Conservation (phyloP, 1,139 yeast genomes). For the Taphrina betulina region DNA sequence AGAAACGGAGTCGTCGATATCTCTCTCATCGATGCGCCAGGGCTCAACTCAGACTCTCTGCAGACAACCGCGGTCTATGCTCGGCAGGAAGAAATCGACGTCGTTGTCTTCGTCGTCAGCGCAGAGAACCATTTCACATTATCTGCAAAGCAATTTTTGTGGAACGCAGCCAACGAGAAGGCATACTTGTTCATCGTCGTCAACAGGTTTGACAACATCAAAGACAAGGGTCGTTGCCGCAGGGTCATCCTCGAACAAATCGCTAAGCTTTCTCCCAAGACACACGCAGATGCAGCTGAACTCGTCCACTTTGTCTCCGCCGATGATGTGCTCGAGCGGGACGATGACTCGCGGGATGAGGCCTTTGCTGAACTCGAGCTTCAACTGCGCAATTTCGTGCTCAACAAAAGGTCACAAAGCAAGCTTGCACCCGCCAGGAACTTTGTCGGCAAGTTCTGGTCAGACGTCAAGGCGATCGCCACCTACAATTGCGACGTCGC, state of each 20-base stretch:
- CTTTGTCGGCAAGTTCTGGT: conserved; percentile 65
- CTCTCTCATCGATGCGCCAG: conserved; percentile 94
- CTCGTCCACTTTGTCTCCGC: conserved; percentile 91
- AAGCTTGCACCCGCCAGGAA: conserved; percentile 91
- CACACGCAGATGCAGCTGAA: conserved; percentile 78
- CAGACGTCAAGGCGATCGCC: conserved; percentile 64
- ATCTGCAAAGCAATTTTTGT: conserved; percentile 89
- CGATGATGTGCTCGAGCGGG: conserved; percentile 43
- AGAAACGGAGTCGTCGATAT: conserved; percentile 92
- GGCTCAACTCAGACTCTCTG: conserved; percentile 86
- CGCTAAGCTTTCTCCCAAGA: conserved; percentile 82
- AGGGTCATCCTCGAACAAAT: conserved; percentile 79
- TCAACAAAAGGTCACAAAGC: conserved; percentile 84
- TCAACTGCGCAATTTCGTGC: conserved; percentile 76
- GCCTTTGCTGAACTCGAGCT: conserved; percentile 77
- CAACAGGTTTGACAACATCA: conserved; percentile 82
- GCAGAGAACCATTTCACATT: conserved; percentile 95
- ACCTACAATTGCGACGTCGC: conserved; percentile 60
- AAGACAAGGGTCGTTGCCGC: conserved; percentile 75
- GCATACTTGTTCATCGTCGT: conserved; percentile 91
- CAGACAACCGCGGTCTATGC: conserved; percentile 95
- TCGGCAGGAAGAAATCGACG: conserved; percentile 94
- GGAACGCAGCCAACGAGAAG: conserved; percentile 88
- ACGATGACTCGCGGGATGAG: conserved; percentile 40
- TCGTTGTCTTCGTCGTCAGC: conserved; percentile 92